Evolutionary conservation across 768 basidiomycete genomes (phyloP), one percentile per base, ranked within the genome.

Genomic region (Lyophyllum shimeji): DNA sequence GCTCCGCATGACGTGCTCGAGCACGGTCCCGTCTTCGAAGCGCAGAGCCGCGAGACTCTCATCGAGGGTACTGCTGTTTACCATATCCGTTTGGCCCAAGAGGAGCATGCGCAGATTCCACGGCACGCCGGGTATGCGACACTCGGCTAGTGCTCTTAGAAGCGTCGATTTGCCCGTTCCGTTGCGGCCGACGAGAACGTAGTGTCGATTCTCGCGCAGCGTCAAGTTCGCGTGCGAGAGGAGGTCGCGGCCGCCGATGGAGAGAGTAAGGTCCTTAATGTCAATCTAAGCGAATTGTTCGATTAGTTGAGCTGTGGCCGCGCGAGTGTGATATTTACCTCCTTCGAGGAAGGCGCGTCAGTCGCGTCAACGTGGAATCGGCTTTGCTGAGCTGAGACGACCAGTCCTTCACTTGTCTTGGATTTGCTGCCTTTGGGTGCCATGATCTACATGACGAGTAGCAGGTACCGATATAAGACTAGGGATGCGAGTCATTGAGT

Each of bases 111-210:
- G 69, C 18, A 81, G 52, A 44, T 69, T 71, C 55, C 71, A 67
- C 11, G 70, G 67, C n/a, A 82, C 56, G 13, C 81, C 82, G 0
- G 82, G 81, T 42, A 83, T 80, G 25, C 75, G 65, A 25, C 74
- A 69, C 18, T 81, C 74, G 1, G 69, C 67, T 23, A 82, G 58
- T 9, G 78, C 78, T 17, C 68, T 68, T 24, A 82, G 60, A 0
- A 81, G 66, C 15, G 62, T 78, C 13, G 79, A 80, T 62, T 84
- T 84, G 9, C 82, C 83, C 17, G 76, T 72, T 2, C 83, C 83
- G 63, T 83, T 82, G 51, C 82, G 71, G 13, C 83, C 85, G 7
- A 84, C 71, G 51, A 87, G 73, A 25, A 75, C 80, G 66, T 83
- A 83, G 23, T 75, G 74, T 2, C 78, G 76, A 9, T 79, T 75